These are phyloP conservation scores for Trichoderma asperelloides DNA, from an alignment of 495 filamentous ascomycete genomes.

Conservation along the genomic window DNA sequence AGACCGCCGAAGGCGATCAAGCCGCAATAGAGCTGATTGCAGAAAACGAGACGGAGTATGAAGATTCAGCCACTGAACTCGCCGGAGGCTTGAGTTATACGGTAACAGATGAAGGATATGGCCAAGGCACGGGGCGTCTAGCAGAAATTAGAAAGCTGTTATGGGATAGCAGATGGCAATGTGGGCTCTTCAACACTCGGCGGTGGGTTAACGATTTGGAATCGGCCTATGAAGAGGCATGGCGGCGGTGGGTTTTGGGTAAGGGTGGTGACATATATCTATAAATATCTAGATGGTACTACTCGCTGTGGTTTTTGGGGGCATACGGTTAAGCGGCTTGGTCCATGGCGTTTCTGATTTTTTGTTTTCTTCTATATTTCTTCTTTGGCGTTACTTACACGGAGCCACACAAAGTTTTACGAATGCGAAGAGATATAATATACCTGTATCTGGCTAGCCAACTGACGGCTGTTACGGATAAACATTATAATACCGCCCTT, in stretches of 20 bases:
- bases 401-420: neutral
- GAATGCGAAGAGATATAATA: neutral
- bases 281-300: slow-evolving; percentile 17
- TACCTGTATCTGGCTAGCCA: neutral
- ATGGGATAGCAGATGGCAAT: slow-evolving; percentile 72
- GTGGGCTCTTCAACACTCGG: slow-evolving; percentile 81
- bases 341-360: neutral
- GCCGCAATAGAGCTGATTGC: slow-evolving; percentile 73
- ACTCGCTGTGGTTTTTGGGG: neutral
- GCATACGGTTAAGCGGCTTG: neutral
- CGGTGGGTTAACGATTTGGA: slow-evolving; percentile 93
- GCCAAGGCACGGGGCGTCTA: slow-evolving; percentile 57
- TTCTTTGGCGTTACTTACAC: neutral
- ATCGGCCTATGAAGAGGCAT: slow-evolving; percentile 77
- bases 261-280: slow-evolving; percentile 85
- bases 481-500: neutral
- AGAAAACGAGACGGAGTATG: slow-evolving; percentile 68
- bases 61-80: slow-evolving; percentile 66
- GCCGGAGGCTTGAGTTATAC: slow-evolving; percentile 59
- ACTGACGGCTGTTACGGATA: neutral
- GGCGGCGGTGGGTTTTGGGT: slow-evolving; percentile 77
- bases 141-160: slow-evolving; percentile 69
- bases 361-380: neutral
- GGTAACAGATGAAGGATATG: slow-evolving; percentile 32
- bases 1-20: slow-evolving; percentile 50